These are phyloP conservation scores for Aspergillus sp. DNA, from an alignment of 2,329 filamentous ascomycete species.

Conservation along the genomic window DNA sequence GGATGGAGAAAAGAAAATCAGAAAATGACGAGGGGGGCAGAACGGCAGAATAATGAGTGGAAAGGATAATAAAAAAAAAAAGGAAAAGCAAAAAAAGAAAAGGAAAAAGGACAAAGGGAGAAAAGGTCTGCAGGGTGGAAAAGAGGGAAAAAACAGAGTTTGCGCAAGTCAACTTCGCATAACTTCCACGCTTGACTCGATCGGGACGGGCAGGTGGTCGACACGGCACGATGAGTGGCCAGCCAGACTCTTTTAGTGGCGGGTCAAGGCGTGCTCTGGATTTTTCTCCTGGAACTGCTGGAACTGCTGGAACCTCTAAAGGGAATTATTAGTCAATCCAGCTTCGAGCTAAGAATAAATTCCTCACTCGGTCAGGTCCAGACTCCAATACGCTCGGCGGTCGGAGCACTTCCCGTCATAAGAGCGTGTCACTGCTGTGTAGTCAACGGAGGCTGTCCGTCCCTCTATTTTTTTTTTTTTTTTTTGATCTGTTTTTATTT, in stretches of 20 bases:
- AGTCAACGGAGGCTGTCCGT: too few relatives aligned
- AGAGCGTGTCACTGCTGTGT: not conserved
- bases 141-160: conserved; percentile 8
- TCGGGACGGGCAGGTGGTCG: not conserved
- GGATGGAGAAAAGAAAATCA: not conserved
- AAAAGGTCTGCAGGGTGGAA: too few relatives aligned
- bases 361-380: conserved; percentile 3
- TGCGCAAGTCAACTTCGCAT: conserved; percentile 11
- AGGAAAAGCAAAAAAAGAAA: not conserved
- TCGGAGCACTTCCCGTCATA: conserved; percentile 9
- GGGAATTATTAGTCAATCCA: conserved; percentile 1
- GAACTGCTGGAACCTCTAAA: not conserved
- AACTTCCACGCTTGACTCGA: not conserved
- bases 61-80: not conserved
- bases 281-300: conserved; percentile 5
- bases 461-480: too few relatives aligned
- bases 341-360: not conserved
- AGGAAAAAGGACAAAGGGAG: conserved; percentile 2
- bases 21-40: conserved; percentile 11
- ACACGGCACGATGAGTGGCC: conserved; percentile 1
- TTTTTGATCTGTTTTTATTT: too few relatives aligned
- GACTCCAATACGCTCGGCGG: not conserved
- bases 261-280: conserved; percentile 15
- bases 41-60: not conserved
- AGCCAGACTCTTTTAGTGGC: conserved; percentile 7